These are phyloP conservation scores for Zygosaccharomyces kombuchaensis DNA, from an alignment of 805 yeast species.

Conservation along the genomic window DNA sequence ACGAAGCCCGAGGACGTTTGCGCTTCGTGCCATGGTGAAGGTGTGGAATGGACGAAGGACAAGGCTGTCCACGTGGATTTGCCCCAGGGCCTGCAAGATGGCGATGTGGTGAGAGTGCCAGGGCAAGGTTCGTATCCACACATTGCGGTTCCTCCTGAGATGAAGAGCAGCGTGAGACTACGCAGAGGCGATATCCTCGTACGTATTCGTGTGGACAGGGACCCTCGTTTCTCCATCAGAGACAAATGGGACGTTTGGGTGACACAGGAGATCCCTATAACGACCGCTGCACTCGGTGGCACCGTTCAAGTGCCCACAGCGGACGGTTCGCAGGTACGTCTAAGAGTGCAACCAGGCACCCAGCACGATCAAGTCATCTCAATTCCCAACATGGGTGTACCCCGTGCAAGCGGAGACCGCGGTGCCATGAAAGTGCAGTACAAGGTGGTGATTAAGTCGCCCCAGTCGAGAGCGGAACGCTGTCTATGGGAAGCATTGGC, in stretches of 20 bases:
- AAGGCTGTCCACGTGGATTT: conserved; percentile 77
- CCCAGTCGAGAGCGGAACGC: conserved; percentile 77
- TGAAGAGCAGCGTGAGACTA: conserved; percentile 47
- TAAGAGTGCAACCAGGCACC: conserved; percentile 81
- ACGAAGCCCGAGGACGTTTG: conserved; percentile 69
- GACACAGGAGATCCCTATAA: conserved; percentile 71
- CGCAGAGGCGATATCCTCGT: conserved; percentile 85
- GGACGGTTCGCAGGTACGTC: conserved; percentile 68
- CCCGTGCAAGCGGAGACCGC: conserved; percentile 53
- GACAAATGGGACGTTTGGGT: conserved; percentile 60
- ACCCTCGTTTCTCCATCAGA: conserved; percentile 61
- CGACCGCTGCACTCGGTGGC: conserved; percentile 97
- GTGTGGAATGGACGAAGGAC: conserved; percentile 57
- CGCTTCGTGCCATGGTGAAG: conserved; percentile 80
- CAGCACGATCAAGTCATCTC: conserved; percentile 69
- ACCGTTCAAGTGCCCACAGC: conserved; percentile 85
- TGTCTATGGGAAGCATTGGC: conserved; percentile 93
- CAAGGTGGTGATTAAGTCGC: conserved; percentile 65
- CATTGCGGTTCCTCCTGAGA: conserved; percentile 58
- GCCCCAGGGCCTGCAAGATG: conserved; percentile 87
- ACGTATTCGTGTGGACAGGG: conserved; percentile 72
- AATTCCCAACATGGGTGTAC: conserved; percentile 85
- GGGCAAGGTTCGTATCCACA: conserved; percentile 91
- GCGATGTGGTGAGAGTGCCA: conserved; percentile 74
- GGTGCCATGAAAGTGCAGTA: conserved; percentile 80